Percentiles rank a stretch among this genome's conserved stretches.
These are phyloP conservation scores for Mycena rosella DNA, from an alignment of 768 basidiomycete species.

Conservation along the genomic window DNA sequence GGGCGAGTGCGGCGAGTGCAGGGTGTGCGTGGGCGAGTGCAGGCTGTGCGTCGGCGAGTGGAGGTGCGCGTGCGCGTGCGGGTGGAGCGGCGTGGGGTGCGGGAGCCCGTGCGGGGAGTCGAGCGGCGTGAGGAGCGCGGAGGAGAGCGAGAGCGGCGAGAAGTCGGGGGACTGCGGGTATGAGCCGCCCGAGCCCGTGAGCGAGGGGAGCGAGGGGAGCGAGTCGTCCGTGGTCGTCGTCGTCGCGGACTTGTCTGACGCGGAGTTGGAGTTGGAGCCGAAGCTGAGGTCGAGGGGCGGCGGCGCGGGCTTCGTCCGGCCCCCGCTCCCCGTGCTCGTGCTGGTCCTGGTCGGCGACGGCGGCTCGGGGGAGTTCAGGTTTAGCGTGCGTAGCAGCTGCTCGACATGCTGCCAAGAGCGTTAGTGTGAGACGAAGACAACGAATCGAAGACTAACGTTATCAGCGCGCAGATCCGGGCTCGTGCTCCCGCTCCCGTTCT, in stretches of 20 bases:
- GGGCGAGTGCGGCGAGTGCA: conserved; percentile 12
- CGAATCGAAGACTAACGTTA: conserved; percentile 58
- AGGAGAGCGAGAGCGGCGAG: conserved; percentile 62
- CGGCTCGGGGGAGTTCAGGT: conserved; percentile 82
- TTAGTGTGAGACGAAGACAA: conserved; percentile 23
- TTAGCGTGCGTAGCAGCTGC: conserved; percentile 82
- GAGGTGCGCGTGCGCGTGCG: conserved; percentile 12
- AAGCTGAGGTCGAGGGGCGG: conserved; percentile 34
- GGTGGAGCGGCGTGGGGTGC: conserved; percentile 40
- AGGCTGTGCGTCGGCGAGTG: conserved; percentile 6
- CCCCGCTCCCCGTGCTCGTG: conserved; percentile 52
- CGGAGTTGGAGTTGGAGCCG: conserved; percentile 1
- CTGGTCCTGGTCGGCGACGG: conserved; percentile 57
- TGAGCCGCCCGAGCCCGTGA: conserved; percentile 33
- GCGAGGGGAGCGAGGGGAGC: conserved; percentile 6
- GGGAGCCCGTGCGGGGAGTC: conserved; percentile 60
- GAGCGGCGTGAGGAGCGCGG: conserved; percentile 63
- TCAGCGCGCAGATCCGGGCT: conserved; percentile 45
- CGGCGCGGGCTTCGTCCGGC: conserved; percentile 19
- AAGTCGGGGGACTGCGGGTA: conserved; percentile 58
- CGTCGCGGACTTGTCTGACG: background rate
- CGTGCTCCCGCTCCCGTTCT: conserved; percentile 9
- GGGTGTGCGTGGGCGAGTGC: conserved; percentile 4
- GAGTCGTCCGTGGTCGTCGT: background rate
- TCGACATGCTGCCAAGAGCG: conserved; percentile 74